phyloP scores from a whole-genome alignment of 192 early-diverging fungal species.

The Glomus cerebriforme region DNA sequence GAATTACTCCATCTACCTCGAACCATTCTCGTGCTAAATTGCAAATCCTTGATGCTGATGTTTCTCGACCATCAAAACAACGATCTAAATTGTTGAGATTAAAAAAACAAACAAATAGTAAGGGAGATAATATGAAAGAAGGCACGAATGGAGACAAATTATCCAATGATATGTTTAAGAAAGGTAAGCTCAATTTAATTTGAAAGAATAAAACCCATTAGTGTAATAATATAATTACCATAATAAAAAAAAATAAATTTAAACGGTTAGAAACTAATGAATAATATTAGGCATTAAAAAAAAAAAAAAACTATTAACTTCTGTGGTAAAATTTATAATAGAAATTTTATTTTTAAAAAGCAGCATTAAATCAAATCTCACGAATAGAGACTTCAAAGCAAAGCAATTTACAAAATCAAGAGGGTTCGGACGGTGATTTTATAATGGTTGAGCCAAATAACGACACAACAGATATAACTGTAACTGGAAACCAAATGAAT shows the following conservation, averaged over 20 bases:
- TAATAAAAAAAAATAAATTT: too few relatives aligned
- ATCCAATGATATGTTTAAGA: background rate
- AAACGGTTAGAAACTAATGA: too few relatives aligned
- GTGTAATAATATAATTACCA: background rate
- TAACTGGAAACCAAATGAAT: background rate
- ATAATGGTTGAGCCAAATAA: background rate
- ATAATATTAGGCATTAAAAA: too few relatives aligned
- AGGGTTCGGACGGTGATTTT: background rate
- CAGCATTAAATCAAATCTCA: background rate
- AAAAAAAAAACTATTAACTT: too few relatives aligned
- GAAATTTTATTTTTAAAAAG: background rate
- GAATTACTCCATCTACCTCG: background rate
- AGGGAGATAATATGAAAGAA: background rate
- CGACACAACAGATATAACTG: background rate
- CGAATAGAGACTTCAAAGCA: background rate
- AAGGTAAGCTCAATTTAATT: background rate
- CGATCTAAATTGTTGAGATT: background rate
- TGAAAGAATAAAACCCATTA: background rate
- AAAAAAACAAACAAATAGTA: background rate
- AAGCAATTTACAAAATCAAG: background rate
- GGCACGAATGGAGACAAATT: background rate
- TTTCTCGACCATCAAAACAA: constrained; percentile 11
- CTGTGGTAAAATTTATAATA: too few relatives aligned
- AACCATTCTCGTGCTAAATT: too few relatives aligned
- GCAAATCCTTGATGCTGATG: background rate